Evolutionary conservation across 148 eudicot species (phyloP), one percentile per base, ranked within the genome.

Genomic region (Tetragonia tetragonoides): DNA sequence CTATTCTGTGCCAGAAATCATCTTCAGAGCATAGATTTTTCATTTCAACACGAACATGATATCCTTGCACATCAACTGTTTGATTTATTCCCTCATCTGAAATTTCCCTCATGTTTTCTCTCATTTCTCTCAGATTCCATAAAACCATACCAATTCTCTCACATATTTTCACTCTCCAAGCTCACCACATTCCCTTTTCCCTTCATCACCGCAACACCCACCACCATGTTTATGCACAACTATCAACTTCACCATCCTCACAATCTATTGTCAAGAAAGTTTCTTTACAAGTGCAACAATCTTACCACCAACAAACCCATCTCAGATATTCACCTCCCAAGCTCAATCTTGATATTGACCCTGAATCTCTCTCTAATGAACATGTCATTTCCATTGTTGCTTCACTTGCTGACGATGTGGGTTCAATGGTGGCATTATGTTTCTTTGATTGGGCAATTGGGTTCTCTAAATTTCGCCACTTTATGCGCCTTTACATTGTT

Each of bases 391-490:
- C 98, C 21, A 86, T 92, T 24, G 88, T 88, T 51, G 95, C 93
- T 67, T 86, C 91, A 2, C 87, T 94, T 39, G 83, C 90, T 6
- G 89, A 86, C 21, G 92, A 89, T 61, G 86, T 87, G 17, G 97
- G 98, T 38, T 86, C 98, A 0, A 84, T 88, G 89, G 95, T 88
- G 70, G 93, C 97, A 0, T 66, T 90, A 38, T 75, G 91, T 66
- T 94, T 94, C 89, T 90, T 94, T 34, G 79, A 91, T 77, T 93
- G 94, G 97, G 97, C 90, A 39, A 86, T 85, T 54, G 91, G 86
- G 77, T 86, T 42, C 46, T 63, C 79, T 1, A 88, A 86, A 66
- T 91, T 89, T 77, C 86, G 91, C 39, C 74, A 86, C 56, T 92
- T 88, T 81, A 88, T 88, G 97, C 79, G 99, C 47, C 61, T 95